Conservation (phyloP, 2,329 filamentous ascomycete species). For the Venturia effusa region DNA sequence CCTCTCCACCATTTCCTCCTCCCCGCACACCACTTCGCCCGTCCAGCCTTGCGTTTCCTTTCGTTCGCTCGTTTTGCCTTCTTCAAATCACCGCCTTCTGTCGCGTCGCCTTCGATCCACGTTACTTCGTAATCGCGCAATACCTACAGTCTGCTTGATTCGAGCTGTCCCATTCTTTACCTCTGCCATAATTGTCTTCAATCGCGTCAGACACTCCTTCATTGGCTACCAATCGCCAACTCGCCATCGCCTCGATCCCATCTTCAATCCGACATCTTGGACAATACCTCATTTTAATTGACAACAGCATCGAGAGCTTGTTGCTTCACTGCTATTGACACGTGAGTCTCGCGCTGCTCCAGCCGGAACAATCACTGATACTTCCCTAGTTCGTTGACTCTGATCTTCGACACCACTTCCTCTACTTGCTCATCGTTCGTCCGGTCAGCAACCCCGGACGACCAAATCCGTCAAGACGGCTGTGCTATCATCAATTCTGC, state of each 20-base stretch:
- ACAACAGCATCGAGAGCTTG: not conserved
- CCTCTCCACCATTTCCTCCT: slow-evolving; percentile 16
- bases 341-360: not conserved
- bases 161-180: not conserved
- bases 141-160: not conserved
- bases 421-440: slow-evolving; percentile 17
- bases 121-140: not conserved
- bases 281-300: not conserved
- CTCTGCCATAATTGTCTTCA: not conserved
- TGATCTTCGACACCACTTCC: not conserved
- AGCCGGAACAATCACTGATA: not conserved
- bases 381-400: not conserved
- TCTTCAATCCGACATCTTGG: slow-evolving; percentile 1
- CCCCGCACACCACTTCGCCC: slow-evolving; percentile 19
- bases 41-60: slow-evolving; percentile 23
- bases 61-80: slow-evolving; percentile 10
- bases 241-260: not conserved
- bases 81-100: slow-evolving; percentile 16
- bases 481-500: slow-evolving; percentile 62
- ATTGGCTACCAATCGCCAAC: not conserved
- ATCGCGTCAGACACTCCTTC: not conserved
- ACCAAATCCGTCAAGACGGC: slow-evolving; percentile 64
- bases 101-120: not conserved
- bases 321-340: not conserved
- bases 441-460: slow-evolving; percentile 39